A percentile compares a stretch with the other conserved stretches of the same genome.
Evolutionary conservation across 2,329 filamentous ascomycete genomes (phyloP).

Genomic region (Neofusicoccum ribis): DNA sequence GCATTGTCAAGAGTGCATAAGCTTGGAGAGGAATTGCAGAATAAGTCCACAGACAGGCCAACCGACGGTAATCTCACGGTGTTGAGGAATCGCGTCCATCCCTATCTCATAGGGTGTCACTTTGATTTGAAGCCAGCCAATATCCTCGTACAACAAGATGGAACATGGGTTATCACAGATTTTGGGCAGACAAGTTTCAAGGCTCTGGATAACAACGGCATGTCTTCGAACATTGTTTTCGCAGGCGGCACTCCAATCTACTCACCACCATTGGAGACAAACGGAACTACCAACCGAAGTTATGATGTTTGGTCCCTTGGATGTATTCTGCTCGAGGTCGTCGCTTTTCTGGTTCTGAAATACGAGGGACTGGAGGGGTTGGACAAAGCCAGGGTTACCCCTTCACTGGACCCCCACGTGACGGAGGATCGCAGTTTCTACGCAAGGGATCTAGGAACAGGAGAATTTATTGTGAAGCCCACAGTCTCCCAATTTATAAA

Average conservation of each 20-base stretch:
- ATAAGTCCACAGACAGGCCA: not conserved
- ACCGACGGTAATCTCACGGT: not conserved
- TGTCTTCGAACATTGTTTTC: conserved; percentile 7
- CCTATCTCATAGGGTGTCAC: conserved; percentile 9
- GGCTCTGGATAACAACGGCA: not conserved
- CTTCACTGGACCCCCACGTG: too few relatives aligned
- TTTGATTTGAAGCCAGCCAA: conserved; percentile 18
- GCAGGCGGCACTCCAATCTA: conserved; percentile 18
- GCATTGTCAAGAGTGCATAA: conserved; percentile 12
- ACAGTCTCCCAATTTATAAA: too few relatives aligned
- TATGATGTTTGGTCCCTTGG: conserved; percentile 23
- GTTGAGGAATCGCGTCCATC: not conserved
- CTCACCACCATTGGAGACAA: conserved; percentile 18
- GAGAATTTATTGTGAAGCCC: too few relatives aligned
- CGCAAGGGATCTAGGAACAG: too few relatives aligned
- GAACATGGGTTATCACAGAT: conserved; percentile 19
- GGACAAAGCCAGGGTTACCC: not conserved
- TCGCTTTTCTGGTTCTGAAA: conserved; percentile 17
- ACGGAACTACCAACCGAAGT: not conserved
- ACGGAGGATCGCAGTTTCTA: too few relatives aligned
- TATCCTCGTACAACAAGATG: conserved; percentile 13
- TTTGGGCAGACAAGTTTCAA: conserved; percentile 21
- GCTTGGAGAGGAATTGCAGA: not conserved
- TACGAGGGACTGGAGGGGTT: conserved; percentile 17
- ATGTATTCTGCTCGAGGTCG: conserved; percentile 21